Evolutionary conservation across 2,329 filamentous ascomycete genomes (phyloP).

Genomic region (Neoascochyta sp.): DNA sequence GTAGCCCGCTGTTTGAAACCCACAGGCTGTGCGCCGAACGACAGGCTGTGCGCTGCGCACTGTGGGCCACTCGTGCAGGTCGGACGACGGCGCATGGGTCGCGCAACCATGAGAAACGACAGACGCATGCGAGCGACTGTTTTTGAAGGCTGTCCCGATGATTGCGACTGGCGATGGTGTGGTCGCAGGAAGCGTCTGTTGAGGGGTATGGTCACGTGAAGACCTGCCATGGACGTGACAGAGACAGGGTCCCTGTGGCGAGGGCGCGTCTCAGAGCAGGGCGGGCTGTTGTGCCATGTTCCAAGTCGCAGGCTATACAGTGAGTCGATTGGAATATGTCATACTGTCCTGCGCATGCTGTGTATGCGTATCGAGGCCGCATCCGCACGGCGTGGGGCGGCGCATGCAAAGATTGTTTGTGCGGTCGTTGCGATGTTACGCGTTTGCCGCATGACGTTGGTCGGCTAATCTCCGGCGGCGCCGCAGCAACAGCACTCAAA

Average conservation of each 20-base stretch:
- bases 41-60: slow-evolving; percentile 27
- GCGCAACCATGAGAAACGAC: slow-evolving; percentile 16
- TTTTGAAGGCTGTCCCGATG: slow-evolving; percentile 13
- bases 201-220: slow-evolving; percentile 12
- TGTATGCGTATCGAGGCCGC: slow-evolving; percentile 4
- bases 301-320: too few species aligned
- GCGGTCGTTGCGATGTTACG: too few species aligned
- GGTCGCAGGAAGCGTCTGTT: slow-evolving; percentile 8
- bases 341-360: too few species aligned
- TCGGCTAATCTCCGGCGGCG: too few species aligned
- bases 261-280: slow-evolving; percentile 9
- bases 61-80: slow-evolving; percentile 13
- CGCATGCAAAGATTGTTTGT: too few species aligned
- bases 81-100: slow-evolving; percentile 13
- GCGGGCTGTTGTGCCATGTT: too few species aligned
- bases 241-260: slow-evolving; percentile 4
- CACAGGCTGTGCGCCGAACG: slow-evolving; percentile 20
- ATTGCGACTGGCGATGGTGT: slow-evolving; percentile 11
- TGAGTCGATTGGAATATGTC: too few species aligned
- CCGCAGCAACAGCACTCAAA: too few species aligned
- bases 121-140: slow-evolving; percentile 6
- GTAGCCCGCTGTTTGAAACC: slow-evolving; percentile 27
- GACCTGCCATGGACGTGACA: slow-evolving; percentile 1
- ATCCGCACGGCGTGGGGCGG: slow-evolving; percentile 6
- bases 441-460: too few species aligned